A percentile compares a stretch with the other conserved stretches of the same genome.
phyloP scores from a whole-genome alignment of 2,329 filamentous ascomycete genomes.

The Pseudonectria foliicola region DNA sequence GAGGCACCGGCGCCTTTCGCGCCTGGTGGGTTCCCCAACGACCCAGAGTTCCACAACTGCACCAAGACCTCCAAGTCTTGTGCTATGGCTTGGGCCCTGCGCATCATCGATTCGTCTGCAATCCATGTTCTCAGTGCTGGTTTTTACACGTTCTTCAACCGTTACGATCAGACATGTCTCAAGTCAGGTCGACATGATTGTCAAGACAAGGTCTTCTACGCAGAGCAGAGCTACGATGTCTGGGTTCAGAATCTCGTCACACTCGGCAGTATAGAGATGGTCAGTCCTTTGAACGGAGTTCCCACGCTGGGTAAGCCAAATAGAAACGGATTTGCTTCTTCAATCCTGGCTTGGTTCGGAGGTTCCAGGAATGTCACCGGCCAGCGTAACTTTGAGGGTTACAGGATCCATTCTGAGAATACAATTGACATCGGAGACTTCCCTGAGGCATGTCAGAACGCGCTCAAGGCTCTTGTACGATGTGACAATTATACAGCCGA shows the following conservation, averaged over 20 bases:
- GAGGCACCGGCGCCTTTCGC: constrained; percentile 9
- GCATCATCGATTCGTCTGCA: constrained; percentile 12
- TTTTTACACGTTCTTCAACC: constrained; percentile 22
- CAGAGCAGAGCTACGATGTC: constrained; percentile 13
- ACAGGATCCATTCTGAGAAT: constrained; percentile 2
- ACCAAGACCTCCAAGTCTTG: constrained; percentile 7
- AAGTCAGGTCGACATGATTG: constrained; percentile 13
- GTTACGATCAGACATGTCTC: constrained; percentile 21
- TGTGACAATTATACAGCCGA: constrained; percentile 2
- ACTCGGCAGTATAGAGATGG: constrained; percentile 11
- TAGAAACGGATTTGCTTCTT: constrained; percentile 13
- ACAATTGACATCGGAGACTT: not conserved
- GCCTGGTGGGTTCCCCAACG: constrained; percentile 2
- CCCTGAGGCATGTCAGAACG: constrained; percentile 4
- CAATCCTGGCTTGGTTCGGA: constrained; percentile 11
- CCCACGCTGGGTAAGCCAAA: constrained; percentile 7
- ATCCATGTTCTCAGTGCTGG: constrained; percentile 21
- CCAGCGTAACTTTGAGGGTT: constrained; percentile 7
- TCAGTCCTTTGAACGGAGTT: constrained; percentile 5
- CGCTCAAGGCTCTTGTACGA: constrained; percentile 3
- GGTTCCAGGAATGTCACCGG: constrained; percentile 8
- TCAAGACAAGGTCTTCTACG: constrained; percentile 13
- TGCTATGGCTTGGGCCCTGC: constrained; percentile 17
- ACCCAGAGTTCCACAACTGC: constrained; percentile 9
- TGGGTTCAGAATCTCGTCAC: constrained; percentile 20